Evolutionary conservation across 805 yeast species (phyloP).

Genomic region (Wickerhamiella australiensis): DNA sequence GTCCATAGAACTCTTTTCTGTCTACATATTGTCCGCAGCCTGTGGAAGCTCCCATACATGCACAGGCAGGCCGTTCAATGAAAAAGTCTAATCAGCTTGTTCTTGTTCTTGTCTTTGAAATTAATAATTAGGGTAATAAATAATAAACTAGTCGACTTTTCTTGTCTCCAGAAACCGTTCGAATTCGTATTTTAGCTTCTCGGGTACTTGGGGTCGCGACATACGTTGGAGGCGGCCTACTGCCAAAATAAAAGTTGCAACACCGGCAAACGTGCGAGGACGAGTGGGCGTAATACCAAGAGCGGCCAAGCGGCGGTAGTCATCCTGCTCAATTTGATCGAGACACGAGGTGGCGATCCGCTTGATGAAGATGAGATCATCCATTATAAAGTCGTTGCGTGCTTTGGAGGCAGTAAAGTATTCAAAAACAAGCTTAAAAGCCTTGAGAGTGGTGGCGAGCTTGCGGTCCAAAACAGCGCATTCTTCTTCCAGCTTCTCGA

Average conservation of each 20-base stretch:
- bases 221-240: background rate
- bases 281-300: background rate
- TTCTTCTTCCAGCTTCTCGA: background rate
- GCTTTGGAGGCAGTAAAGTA: background rate
- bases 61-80: too few relatives aligned
- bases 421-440: background rate
- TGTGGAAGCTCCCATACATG: too few relatives aligned
- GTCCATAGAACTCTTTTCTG: too few relatives aligned
- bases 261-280: conserved; percentile 1
- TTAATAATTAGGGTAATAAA: background rate
- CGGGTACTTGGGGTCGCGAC: background rate
- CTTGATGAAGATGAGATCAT: conserved; percentile 8
- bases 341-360: conserved; percentile 5
- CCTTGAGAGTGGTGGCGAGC: background rate
- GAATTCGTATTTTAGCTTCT: background rate
- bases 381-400: background rate
- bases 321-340: background rate
- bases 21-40: too few relatives aligned
- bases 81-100: too few relatives aligned
- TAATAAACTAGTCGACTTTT: background rate
- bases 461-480: background rate
- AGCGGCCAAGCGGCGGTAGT: background rate
- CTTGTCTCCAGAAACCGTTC: background rate
- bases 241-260: background rate
- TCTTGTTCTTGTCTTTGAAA: too few relatives aligned